phyloP scores from a whole-genome alignment of 371 early-diverging fungal genomes.

The Chytridium lagenaria region DNA sequence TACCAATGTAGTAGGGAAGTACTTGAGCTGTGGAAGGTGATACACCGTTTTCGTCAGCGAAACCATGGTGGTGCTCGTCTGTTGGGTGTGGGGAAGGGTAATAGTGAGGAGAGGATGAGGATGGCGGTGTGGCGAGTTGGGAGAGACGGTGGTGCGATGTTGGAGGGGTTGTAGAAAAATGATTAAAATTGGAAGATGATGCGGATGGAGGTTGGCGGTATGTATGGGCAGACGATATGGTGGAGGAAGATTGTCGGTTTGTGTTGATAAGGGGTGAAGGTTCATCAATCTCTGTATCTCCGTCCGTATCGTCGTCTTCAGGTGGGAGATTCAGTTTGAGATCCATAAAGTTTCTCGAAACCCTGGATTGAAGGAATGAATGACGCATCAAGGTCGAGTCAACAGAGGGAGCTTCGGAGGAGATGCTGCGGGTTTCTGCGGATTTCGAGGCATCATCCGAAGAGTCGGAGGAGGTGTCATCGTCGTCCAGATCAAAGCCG shows the following conservation, averaged over 20 bases:
- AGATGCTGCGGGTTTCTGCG: background rate
- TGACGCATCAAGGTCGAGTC: constrained; percentile 10
- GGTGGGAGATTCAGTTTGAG: background rate
- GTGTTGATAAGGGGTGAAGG: background rate
- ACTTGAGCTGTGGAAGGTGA: too few species aligned
- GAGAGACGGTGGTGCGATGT: background rate
- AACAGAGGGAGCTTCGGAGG: background rate
- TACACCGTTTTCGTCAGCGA: too few species aligned
- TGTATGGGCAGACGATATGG: background rate
- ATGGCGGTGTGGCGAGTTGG: too few species aligned
- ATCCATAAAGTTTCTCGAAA: constrained; percentile 7
- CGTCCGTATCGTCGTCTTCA: constrained; percentile 8
- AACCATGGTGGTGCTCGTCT: too few species aligned
- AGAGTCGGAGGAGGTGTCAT: background rate
- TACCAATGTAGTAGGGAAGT: too few species aligned
- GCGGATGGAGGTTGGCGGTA: background rate
- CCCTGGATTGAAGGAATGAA: background rate
- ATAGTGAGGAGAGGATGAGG: too few species aligned
- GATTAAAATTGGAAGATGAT: background rate
- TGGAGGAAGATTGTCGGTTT: background rate
- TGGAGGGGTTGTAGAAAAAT: background rate
- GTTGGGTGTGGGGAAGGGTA: too few species aligned
- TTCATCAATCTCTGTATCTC: constrained; percentile 2
- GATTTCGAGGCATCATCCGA: background rate
- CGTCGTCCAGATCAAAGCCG: constrained; percentile 19